A percentile compares a stretch with the other conserved stretches of the same genome.
phyloP scores from a whole-genome alignment of 2,329 filamentous ascomycete species.

The Talaromyces atroroseus region DNA sequence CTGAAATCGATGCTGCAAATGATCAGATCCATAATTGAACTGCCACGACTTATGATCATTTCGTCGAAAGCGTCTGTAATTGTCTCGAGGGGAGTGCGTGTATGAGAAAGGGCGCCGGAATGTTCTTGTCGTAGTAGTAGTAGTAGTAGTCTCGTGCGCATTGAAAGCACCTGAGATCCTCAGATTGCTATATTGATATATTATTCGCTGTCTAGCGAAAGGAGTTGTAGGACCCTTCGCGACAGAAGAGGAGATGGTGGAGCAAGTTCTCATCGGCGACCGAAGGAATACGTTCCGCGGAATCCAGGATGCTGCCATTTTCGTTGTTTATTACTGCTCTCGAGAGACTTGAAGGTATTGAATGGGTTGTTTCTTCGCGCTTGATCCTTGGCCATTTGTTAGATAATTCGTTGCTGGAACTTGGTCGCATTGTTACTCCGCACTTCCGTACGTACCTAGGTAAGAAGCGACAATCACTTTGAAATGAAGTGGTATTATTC shows the following conservation, averaged over 20 bases:
- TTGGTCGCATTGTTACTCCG: not conserved
- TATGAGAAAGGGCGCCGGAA: not conserved
- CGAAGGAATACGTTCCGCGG: not conserved
- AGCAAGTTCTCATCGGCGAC: not conserved
- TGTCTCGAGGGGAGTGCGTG: not conserved
- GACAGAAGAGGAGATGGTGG: too few species aligned
- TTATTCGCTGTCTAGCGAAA: too few species aligned
- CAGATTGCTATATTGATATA: not conserved
- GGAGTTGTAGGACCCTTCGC: too few species aligned
- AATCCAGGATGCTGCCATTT: not conserved
- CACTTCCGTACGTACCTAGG: not conserved
- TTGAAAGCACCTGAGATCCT: not conserved
- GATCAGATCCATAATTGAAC: not conserved
- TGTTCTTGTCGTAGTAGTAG: not conserved
- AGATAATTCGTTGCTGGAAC: not conserved
- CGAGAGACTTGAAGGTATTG: not conserved
- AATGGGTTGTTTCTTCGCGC: not conserved
- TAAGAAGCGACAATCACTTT: too few species aligned
- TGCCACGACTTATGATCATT: not conserved
- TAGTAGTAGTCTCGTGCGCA: too few species aligned
- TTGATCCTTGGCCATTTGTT: not conserved
- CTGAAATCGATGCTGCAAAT: not conserved
- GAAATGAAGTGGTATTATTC: too few species aligned
- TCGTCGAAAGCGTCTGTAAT: not conserved
- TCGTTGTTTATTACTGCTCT: not conserved